Percentiles rank a stretch among this genome's conserved stretches.
Evolutionary conservation across 306 rosid species (phyloP).

Genomic region (Senna siamea): DNA sequence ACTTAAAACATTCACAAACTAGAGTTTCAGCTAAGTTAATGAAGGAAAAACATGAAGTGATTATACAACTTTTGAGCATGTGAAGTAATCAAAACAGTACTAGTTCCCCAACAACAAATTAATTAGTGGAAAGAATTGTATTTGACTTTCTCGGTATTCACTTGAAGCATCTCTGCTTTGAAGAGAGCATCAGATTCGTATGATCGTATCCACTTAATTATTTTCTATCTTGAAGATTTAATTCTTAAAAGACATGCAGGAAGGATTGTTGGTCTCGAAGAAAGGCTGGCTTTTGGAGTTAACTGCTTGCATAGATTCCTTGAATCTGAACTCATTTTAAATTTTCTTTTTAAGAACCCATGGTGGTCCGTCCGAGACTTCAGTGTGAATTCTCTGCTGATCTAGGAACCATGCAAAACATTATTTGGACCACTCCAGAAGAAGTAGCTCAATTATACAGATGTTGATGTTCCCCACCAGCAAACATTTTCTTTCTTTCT

Average conservation of each 20-base stretch:
- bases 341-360: constrained; percentile 20
- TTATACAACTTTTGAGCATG: constrained; percentile 22
- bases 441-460: constrained; percentile 36
- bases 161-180: constrained; percentile 47
- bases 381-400: constrained; percentile 39
- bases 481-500: constrained; percentile 12
- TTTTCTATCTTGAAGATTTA: constrained; percentile 45
- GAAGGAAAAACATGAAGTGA: constrained; percentile 17
- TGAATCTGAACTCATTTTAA: constrained; percentile 40
- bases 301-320: constrained; percentile 41
- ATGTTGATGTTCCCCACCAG: constrained; percentile 52
- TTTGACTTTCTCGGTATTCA: constrained; percentile 44
- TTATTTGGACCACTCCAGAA: constrained; percentile 45
- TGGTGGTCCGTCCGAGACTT: constrained; percentile 40
- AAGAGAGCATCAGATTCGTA: constrained; percentile 55
- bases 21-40: constrained; percentile 42
- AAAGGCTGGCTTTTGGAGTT: constrained; percentile 39
- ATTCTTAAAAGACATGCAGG: constrained; percentile 43
- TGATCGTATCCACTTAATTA: constrained; percentile 45
- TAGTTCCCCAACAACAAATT: constrained; percentile 12
- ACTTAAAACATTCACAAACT: constrained; percentile 28
- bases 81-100: constrained; percentile 26
- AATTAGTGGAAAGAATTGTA: constrained; percentile 36
- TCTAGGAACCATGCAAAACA: constrained; percentile 35
- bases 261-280: not conserved